Percentiles rank a stretch among this genome's conserved stretches.
phyloP scores from a whole-genome alignment of 2,329 filamentous ascomycete genomes.

The Fusarium sp. region DNA sequence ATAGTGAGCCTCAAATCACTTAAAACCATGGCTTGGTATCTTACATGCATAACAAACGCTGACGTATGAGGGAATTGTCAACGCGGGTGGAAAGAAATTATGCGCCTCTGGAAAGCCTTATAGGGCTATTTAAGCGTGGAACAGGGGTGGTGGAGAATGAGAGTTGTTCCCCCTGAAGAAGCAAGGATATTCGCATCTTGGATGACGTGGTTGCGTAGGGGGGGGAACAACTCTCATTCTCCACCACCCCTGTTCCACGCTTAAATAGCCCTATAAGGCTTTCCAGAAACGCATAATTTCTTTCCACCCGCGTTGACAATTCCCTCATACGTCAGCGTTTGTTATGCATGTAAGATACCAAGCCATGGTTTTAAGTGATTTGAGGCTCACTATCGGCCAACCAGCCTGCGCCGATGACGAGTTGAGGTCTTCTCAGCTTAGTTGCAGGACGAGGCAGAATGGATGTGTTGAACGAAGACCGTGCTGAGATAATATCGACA shows the following conservation, averaged over 20 bases:
- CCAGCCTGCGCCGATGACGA: neutral
- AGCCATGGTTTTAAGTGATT: neutral
- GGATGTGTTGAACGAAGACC: neutral
- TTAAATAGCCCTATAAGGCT: neutral
- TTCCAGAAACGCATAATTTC: neutral
- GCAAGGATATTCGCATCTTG: neutral
- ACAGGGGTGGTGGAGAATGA: neutral
- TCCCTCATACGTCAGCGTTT: neutral
- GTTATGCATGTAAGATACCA: neutral
- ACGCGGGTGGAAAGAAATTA: neutral
- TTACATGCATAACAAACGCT: neutral
- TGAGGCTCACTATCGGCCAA: neutral
- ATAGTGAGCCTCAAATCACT: neutral
- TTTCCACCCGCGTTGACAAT: neutral
- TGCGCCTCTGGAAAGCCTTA: neutral
- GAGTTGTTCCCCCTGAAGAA: neutral
- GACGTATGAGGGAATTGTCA: neutral
- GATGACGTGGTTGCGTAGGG: neutral
- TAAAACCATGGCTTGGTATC: neutral
- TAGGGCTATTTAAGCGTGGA: neutral
- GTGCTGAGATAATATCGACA: neutral
- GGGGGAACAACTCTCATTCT: neutral
- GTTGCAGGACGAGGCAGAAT: neutral
- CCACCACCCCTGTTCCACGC: neutral
- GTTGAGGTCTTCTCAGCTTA: neutral